Base-by-base conservation (phyloP, 306 rosid genomes). In the Delonix regia region DNA sequence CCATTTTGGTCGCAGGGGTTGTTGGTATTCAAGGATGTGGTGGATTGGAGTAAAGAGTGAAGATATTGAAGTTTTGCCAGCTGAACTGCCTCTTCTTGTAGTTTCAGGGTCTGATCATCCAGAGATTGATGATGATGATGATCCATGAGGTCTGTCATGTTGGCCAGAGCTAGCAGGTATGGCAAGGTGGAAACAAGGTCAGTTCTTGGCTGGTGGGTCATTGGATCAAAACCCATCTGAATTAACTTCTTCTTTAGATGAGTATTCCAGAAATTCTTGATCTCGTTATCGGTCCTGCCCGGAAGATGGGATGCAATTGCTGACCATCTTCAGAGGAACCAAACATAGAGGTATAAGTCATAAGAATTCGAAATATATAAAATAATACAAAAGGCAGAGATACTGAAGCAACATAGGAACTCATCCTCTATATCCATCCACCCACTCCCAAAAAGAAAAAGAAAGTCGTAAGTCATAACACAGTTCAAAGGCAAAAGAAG, bases 191-290 rank as follows among this genome's bases (percentile, higher is more conserved):
- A 85, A 79, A 90, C 85, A 30, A 88, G 90, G 74, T 92, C 96
- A 12, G 92, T 87, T 87, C 96, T 89, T 45, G 97, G 97, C n/a
- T 90, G 96, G 70, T 92, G 97, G 25, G 96, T 92, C 91, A 86
- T 87, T 85, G 97, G 96, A 85, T 92, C 97, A 61, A 90, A 86
- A n/a, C 97, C 97, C 97, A 92, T 92, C 83, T 89, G 96, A 82
- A 90, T 90, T 39, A 92, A 74, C 85, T 90, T 92, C 66, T 92
- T 92, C 92, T 87, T 92, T 60, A 92, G 65, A 77, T 92, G 97
- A 5, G 97, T 92, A 49, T 92, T 92, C 97, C 97, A 92, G 87
- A 90, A 92, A 66, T 92, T 92, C 82, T 92, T 92, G 12, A 92
- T 90, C 77, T 92, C 97, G 27, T 92, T 92, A 74, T 90, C 97